These are phyloP conservation scores for Mortierella antarctica DNA, from an alignment of 192 early-diverging fungal species.

Conservation along the genomic window DNA sequence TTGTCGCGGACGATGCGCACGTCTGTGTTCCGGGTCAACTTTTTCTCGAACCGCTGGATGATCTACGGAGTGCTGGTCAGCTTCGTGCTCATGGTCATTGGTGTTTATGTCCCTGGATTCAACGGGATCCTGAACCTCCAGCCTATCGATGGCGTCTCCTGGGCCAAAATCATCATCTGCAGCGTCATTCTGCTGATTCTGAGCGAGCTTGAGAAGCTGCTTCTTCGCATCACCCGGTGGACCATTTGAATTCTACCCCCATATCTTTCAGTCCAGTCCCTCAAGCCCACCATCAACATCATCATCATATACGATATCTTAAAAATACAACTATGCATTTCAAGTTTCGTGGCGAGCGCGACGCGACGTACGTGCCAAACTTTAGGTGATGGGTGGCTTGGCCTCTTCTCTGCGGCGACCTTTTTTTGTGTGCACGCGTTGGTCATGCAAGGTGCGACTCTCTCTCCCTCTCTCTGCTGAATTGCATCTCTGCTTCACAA, in stretches of 20 bases:
- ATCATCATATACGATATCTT: too few species aligned
- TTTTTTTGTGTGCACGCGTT: too few species aligned
- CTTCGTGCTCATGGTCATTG: constrained; percentile 75
- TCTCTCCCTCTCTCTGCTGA: too few species aligned
- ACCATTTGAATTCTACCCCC: constrained; percentile 10
- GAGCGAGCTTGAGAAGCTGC: constrained; percentile 71
- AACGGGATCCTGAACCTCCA: constrained; percentile 22
- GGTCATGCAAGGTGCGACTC: too few species aligned
- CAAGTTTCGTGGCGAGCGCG: neutral
- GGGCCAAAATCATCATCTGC: constrained; percentile 70
- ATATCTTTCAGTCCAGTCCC: neutral
- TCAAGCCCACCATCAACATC: neutral
- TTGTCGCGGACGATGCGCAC: constrained; percentile 76
- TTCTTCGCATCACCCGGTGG: constrained; percentile 29
- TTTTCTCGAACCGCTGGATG: constrained; percentile 87
- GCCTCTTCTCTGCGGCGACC: too few species aligned
- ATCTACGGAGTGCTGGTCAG: constrained; percentile 78
- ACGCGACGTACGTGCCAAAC: too few species aligned
- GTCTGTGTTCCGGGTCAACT: constrained; percentile 80
- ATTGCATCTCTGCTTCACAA: too few species aligned
- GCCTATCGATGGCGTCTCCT: constrained; percentile 66
- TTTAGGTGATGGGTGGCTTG: too few species aligned
- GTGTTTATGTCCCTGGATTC: constrained; percentile 80
- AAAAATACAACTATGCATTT: neutral
- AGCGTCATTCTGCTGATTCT: constrained; percentile 64